Evolutionary conservation across 2,329 filamentous ascomycete genomes (phyloP), one percentile per base, ranked within the genome.

Genomic region (Fusarium clavum): DNA sequence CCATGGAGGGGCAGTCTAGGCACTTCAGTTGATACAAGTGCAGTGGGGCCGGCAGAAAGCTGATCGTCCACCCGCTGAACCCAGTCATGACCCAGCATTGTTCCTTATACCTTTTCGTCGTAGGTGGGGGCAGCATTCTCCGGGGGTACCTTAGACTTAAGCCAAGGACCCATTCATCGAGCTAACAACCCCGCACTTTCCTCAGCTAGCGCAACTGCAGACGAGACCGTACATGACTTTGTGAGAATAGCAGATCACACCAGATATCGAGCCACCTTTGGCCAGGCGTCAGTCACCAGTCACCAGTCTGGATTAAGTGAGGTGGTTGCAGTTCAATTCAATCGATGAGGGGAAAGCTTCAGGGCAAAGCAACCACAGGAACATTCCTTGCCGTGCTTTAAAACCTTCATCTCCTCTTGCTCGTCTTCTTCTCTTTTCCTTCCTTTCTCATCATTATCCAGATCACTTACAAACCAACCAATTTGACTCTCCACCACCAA

Each of bases 361-460:
- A 59, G 53, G 64, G 47, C 59, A 62, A 66, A 66, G 61, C 53
- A 59, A 64, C 60, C 61, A 60, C 48, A 64, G 43, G 43, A 56
- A 52, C 62, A 65, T 69, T 59, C 66, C 60, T 65, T 64, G 56
- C 59, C 60, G 64, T 74, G 67, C 64, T 73, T 73, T 69, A 71
- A 68, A 71, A 66, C 73, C 52, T 64, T 61, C 62, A 70, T 56
- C 62, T 75, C 61, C 72, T 61, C 67, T 56, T 70, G 57, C 59
- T 64, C 72, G 64, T 67, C 64, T 61, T 48, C 57, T 60, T 64
- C 59, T 67, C 64, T 64, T 70, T 73, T 70, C 60, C 70, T 66
- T 67, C 72, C 69, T 62, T 59, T 69, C 69, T 69, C 65, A 68
- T 61, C 67, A 59, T 77, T 62, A 73, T 63, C 45, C 59, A 73